Conservation (phyloP, 306 rosid species). For the Nissolia schottii region DNA sequence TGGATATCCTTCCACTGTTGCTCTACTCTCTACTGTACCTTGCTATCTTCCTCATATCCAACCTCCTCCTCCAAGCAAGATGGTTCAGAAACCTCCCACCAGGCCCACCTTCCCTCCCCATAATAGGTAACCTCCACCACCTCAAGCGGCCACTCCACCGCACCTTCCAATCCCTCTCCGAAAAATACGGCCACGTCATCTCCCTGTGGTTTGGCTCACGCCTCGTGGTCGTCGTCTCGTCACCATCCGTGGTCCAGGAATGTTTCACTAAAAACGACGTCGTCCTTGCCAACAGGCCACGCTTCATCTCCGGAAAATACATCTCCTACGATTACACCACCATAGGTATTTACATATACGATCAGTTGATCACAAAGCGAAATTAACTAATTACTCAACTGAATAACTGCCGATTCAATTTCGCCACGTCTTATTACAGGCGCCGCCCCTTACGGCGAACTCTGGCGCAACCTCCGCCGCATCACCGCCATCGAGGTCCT, state of each 20-base stretch:
- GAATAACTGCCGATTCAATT: no score
- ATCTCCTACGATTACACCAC: constrained; percentile 43
- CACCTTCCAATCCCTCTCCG: constrained; percentile 30
- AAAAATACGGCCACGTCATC: constrained; percentile 32
- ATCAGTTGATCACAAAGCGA: no score
- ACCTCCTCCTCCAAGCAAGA: neutral
- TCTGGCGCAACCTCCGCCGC: constrained; percentile 72
- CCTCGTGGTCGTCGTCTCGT: constrained; percentile 39
- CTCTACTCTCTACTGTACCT: neutral
- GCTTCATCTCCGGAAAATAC: constrained; percentile 21
- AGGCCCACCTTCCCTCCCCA: constrained; percentile 39
- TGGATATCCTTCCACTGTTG: neutral
- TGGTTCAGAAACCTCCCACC: constrained; percentile 43
- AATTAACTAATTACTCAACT: no score
- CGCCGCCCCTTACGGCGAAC: constrained; percentile 54
- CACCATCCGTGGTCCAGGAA: constrained; percentile 33
- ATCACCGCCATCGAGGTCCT: constrained; percentile 39
- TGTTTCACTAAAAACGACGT: constrained; percentile 58
- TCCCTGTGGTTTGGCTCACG: constrained; percentile 30
- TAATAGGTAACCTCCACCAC: constrained; percentile 59
- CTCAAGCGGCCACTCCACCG: constrained; percentile 36
- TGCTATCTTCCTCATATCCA: neutral
- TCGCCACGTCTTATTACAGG: no score
- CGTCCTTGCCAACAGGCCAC: constrained; percentile 52
- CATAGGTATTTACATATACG: no score